A percentile compares a stretch with the other conserved stretches of the same genome.
These are phyloP conservation scores for Backusella circina DNA, from an alignment of 192 early-diverging fungal species.

Conservation along the genomic window DNA sequence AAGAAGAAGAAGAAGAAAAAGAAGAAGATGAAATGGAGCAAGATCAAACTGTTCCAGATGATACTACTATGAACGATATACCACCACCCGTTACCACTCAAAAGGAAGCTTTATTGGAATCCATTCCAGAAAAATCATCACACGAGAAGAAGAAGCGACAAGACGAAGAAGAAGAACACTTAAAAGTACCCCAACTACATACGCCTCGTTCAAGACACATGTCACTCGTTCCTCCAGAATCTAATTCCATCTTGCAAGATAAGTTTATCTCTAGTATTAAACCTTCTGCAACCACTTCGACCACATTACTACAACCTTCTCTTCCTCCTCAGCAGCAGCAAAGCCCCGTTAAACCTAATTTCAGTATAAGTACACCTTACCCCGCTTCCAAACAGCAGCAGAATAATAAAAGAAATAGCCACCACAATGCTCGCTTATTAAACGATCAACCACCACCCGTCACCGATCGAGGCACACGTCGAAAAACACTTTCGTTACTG, in stretches of 20 bases:
- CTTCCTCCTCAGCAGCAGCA: no score
- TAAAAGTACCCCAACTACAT: background rate
- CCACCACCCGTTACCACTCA: background rate
- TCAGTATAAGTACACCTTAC: slow-evolving; percentile 27
- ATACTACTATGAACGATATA: background rate
- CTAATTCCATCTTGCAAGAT: slow-evolving; percentile 29
- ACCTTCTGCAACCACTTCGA: background rate
- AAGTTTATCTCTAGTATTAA: slow-evolving; percentile 35
- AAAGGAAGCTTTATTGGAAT: background rate
- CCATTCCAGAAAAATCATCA: background rate
- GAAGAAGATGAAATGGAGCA: background rate
- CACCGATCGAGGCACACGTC: slow-evolving; percentile 22
- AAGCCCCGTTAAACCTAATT: background rate
- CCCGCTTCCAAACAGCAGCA: background rate
- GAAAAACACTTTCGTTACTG: slow-evolving; percentile 29
- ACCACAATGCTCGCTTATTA: background rate
- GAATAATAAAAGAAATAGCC: background rate
- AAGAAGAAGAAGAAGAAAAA: background rate
- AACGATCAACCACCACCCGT: background rate
- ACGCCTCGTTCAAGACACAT: background rate
- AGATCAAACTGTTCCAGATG: background rate
- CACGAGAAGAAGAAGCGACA: background rate
- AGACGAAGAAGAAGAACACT: background rate
- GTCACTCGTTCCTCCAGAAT: slow-evolving; percentile 3
- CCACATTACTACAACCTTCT: background rate